Conservation (phyloP, 257 asterid genomes). For the Eucommia ulmoides region DNA sequence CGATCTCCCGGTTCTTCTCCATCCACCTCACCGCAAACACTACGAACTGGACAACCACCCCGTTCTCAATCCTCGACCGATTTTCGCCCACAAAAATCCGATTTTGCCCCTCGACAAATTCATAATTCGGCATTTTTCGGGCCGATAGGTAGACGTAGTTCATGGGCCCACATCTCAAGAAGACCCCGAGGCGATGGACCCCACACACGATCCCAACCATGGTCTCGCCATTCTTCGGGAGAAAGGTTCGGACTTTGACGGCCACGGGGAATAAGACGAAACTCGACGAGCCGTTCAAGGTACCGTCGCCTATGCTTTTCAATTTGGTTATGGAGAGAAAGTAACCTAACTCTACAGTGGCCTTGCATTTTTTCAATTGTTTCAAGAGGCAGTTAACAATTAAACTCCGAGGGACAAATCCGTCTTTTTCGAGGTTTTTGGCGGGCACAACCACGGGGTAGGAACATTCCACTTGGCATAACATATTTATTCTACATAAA, state of each 20-base stretch:
- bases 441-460: constrained; percentile 27
- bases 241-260: constrained; percentile 33
- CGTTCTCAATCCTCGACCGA: constrained; percentile 48
- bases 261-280: constrained; percentile 36
- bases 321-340: constrained; percentile 49
- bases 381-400: constrained; percentile 27
- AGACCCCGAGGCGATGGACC: constrained; percentile 27
- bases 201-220: constrained; percentile 41
- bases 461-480: constrained; percentile 20
- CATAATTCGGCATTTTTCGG: constrained; percentile 43
- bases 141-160: constrained; percentile 32
- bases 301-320: constrained; percentile 40
- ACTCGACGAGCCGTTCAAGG: constrained; percentile 7
- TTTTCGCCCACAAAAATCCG: constrained; percentile 30
- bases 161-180: constrained; percentile 81
- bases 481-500: constrained; percentile 32
- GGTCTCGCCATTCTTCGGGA: constrained; percentile 52
- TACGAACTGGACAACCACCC: constrained; percentile 34
- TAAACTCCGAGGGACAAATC: constrained; percentile 22
- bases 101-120: constrained; percentile 21
- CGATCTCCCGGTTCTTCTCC: constrained; percentile 6
- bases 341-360: constrained; percentile 42
- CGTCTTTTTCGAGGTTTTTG: constrained; percentile 15
- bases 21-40: constrained; percentile 49
- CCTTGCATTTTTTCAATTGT: constrained; percentile 23